A percentile compares a stretch with the other conserved stretches of the same genome.
These are phyloP conservation scores for Pythium brassicae DNA, from an alignment of 352 stramenopile species.

Conservation along the genomic window DNA sequence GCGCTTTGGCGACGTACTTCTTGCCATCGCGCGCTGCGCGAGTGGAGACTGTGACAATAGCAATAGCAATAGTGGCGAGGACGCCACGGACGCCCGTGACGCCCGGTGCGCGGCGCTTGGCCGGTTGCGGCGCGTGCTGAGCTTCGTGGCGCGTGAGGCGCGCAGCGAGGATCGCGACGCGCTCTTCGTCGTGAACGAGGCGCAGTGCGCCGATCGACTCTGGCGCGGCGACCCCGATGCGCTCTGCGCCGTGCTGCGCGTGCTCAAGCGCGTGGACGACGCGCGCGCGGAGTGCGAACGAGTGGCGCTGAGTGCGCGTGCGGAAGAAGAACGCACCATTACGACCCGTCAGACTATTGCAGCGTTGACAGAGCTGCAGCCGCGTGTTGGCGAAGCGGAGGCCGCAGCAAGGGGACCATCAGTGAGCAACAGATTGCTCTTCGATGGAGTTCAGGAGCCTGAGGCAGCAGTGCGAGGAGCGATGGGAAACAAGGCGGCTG, in stretches of 20 bases:
- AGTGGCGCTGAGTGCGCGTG: not conserved
- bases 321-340: not conserved
- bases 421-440: too few relatives aligned
- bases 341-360: not conserved
- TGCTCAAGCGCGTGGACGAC: conserved; percentile 33
- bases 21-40: conserved; percentile 40
- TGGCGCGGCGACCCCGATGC: conserved; percentile 25
- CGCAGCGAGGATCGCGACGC: conserved; percentile 34
- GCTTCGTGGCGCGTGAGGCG: conserved; percentile 35
- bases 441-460: too few relatives aligned
- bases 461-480: not conserved
- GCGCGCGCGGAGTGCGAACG: not conserved
- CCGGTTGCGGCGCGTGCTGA: conserved; percentile 29
- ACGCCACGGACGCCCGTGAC: not conserved
- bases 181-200: conserved; percentile 47
- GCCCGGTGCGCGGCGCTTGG: not conserved
- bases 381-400: not conserved
- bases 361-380: not conserved
- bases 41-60: not conserved
- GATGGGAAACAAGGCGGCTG: not conserved
- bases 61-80: not conserved
- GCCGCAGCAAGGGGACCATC: too few relatives aligned
- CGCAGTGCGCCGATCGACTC: conserved; percentile 29
- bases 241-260: conserved; percentile 41
- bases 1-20: conserved; percentile 54